Base-by-base conservation (phyloP, 139 green algal genomes). In the Haematococcus sp. region DNA sequence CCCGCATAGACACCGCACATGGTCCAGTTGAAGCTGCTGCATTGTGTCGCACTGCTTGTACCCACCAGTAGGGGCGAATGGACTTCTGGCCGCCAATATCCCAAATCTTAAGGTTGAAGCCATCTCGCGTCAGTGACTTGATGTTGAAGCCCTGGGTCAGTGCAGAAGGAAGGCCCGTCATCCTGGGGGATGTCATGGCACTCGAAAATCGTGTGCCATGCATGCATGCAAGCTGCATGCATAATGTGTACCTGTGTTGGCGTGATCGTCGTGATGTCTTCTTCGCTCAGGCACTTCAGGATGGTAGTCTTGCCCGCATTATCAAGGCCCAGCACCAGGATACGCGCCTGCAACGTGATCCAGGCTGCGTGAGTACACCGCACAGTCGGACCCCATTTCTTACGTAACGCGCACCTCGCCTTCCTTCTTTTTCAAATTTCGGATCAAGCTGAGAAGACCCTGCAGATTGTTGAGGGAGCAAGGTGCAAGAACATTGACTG, bases 231-330 rank as follows among this genome's bases (percentile, higher is more conserved):
- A 11, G 15, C 52, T 55, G 46, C 46, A 13, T 55, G 46, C 16
- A 16, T 55, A 13, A 61, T 63, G 46, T 22, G 27, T 52, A 84
- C 85, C 86, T 91, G 88, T 33, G 88, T 94, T 19, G 91, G 91
- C 32, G 85, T 94, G 68, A 93, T 93, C 23, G 85, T 92, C 22
- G 81, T 91, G 63, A 93, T 93, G 83, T 94, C 89, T 59, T 94
- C 88, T 22, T 92, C 87, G 27, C 79, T 89, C n/a, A 94, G 76
- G 59, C 84, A 78, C 70, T 86, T 90, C n/a, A 96, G 60, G 31
- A 96, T 93, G 20, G 91, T 96, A 0, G 91, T 96, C 80, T 96
- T 96, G 28, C 91, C 91, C 40, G 88, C 87, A 68, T 94, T 94
- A 65, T 96, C 91, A 0, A 96, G 81, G 4, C 91, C 91, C 5